Percentiles rank a stretch among this genome's conserved stretches.
Evolutionary conservation across 1,284 basidiomycete species (phyloP).

Genomic region (Inonotus obliquus): DNA sequence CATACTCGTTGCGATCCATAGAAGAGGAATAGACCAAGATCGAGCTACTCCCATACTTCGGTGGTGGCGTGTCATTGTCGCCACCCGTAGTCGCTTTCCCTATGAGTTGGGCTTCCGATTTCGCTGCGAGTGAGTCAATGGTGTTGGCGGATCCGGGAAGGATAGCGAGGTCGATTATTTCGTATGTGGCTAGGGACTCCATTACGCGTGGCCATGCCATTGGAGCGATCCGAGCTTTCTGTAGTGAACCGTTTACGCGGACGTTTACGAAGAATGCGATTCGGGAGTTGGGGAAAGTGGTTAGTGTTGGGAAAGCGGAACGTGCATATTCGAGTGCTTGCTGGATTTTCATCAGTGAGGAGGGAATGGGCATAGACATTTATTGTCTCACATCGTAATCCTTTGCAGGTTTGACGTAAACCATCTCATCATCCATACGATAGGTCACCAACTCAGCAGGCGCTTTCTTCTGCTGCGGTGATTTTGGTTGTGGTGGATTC

Average conservation of each 20-base stretch:
- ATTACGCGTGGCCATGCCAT: conserved; percentile 51
- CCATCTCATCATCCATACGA: conserved; percentile 36
- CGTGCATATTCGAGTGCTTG: conserved; percentile 49
- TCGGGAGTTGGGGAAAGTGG: conserved; percentile 32
- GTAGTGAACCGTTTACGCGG: conserved; percentile 30
- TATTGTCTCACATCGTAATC: conserved; percentile 38
- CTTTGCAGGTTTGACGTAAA: conserved; percentile 47
- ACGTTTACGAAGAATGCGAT: conserved; percentile 44
- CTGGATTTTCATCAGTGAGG: conserved; percentile 30
- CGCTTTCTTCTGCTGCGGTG: neutral
- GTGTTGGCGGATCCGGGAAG: too few species aligned
- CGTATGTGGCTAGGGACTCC: conserved; percentile 41
- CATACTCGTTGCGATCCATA: neutral
- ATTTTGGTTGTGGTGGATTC: too few species aligned
- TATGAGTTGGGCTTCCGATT: conserved; percentile 9
- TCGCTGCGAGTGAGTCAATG: conserved; percentile 12
- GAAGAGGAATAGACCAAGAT: neutral
- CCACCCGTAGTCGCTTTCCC: neutral
- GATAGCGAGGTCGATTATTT: conserved; percentile 48
- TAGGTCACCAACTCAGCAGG: too few species aligned
- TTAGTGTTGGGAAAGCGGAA: conserved; percentile 44
- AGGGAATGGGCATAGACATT: neutral
- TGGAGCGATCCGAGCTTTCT: conserved; percentile 45
- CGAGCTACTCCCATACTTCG: neutral
- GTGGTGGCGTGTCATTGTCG: neutral